Conservation (phyloP, 768 basidiomycete genomes). For the Leccinum ochraceum region DNA sequence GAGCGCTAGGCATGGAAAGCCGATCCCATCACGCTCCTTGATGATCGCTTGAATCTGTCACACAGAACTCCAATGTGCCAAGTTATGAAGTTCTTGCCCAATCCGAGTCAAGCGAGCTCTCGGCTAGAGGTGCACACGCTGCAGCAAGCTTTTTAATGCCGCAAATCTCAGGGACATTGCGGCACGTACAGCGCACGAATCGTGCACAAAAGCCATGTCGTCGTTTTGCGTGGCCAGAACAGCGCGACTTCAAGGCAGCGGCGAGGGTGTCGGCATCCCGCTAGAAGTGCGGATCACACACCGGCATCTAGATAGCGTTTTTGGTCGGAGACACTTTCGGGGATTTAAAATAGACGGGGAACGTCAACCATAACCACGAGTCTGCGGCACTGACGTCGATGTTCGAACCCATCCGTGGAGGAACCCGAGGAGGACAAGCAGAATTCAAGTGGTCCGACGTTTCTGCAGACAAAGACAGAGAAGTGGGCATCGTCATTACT, state of each 20-base stretch:
- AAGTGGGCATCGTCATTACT: conserved; percentile 47
- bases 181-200: conserved; percentile 3
- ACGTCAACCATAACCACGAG: not conserved
- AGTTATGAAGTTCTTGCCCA: not conserved
- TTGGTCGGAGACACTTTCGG: conserved; percentile 25
- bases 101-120: not conserved
- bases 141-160: not conserved
- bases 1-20: conserved; percentile 1
- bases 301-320: conserved; percentile 22
- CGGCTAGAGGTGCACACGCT: conserved; percentile 3
- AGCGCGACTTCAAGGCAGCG: not conserved
- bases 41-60: not conserved
- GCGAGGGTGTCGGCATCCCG: conserved; percentile 22
- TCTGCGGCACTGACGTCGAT: conserved; percentile 25
- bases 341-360: conserved; percentile 6
- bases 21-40: conserved; percentile 2
- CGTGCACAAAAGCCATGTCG: not conserved
- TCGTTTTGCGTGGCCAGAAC: not conserved
- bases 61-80: not conserved
- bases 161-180: not conserved
- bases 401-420: conserved; percentile 86
- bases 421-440: conserved; percentile 89
- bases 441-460: conserved; percentile 93
- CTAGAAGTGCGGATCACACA: conserved; percentile 19
- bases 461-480: conserved; percentile 90